These are phyloP conservation scores for Colletotrichum australisinense DNA, from an alignment of 2,329 filamentous ascomycete genomes.

Conservation along the genomic window DNA sequence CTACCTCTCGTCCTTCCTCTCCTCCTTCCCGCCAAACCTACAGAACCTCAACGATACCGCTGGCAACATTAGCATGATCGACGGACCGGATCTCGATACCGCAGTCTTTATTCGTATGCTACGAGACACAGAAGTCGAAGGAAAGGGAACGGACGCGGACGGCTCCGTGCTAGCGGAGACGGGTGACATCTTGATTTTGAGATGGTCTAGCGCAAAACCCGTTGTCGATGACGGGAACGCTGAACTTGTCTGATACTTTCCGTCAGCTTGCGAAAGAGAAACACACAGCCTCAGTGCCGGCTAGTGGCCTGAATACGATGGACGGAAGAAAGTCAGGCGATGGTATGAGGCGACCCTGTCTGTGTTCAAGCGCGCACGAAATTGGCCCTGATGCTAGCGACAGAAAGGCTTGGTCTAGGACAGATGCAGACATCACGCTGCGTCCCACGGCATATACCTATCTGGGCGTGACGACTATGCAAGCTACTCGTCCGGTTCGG, in stretches of 20 bases:
- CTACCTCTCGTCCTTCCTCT: conserved; percentile 87
- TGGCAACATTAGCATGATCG: conserved; percentile 92
- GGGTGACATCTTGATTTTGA: conserved; percentile 75
- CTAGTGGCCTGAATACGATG: neutral
- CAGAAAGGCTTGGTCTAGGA: neutral
- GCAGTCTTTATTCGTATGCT: conserved; percentile 87
- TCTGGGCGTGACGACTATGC: neutral
- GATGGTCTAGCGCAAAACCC: conserved; percentile 79
- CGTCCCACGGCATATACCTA: neutral
- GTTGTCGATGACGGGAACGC: conserved; percentile 66
- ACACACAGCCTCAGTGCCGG: neutral
- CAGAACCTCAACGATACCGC: conserved; percentile 91
- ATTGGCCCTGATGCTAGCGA: neutral
- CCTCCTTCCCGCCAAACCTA: conserved; percentile 80
- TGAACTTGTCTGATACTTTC: conserved; percentile 64
- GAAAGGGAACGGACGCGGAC: conserved; percentile 74
- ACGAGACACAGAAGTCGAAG: conserved; percentile 67
- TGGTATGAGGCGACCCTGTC: neutral
- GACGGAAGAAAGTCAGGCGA: neutral
- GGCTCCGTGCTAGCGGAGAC: conserved; percentile 66
- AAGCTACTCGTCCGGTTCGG: neutral
- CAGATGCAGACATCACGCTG: neutral
- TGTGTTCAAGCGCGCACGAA: neutral
- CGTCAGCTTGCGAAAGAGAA: neutral
- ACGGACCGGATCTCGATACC: conserved; percentile 82